phyloP scores from a whole-genome alignment of 2,329 filamentous ascomycete species.

The Pseudopyrenochaeta lycopersici region DNA sequence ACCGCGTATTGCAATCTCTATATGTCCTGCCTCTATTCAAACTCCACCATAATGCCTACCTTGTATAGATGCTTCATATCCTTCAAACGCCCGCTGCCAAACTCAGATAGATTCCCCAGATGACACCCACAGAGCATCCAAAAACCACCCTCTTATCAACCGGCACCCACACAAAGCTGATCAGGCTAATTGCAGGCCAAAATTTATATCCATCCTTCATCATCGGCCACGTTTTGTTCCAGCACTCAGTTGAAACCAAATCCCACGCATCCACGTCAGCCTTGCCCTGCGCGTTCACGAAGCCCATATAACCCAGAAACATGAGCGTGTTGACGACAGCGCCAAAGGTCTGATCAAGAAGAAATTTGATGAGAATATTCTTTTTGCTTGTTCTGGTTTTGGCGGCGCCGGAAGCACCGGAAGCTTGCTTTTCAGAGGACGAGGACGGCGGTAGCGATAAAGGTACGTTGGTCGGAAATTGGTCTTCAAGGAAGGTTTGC shows the following conservation, averaged over 20 bases:
- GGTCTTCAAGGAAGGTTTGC: constrained; percentile 80
- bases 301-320: constrained; percentile 68
- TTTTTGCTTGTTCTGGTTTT: constrained; percentile 58
- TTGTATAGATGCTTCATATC: neutral
- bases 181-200: constrained; percentile 74
- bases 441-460: constrained; percentile 31
- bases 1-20: neutral
- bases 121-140: constrained; percentile 75
- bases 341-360: constrained; percentile 74
- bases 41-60: neutral
- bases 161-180: constrained; percentile 77
- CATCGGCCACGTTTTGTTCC: constrained; percentile 65
- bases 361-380: constrained; percentile 73
- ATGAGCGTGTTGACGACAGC: constrained; percentile 71
- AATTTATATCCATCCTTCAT: constrained; percentile 72
- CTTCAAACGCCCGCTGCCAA: constrained; percentile 57
- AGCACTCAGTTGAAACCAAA: constrained; percentile 39
- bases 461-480: constrained; percentile 70
- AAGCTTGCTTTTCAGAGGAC: constrained; percentile 37
- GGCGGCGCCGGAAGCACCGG: constrained; percentile 34
- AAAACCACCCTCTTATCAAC: constrained; percentile 75
- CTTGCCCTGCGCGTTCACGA: constrained; percentile 46
- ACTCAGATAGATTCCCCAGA: constrained; percentile 80
- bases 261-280: constrained; percentile 44
- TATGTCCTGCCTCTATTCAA: neutral